These are phyloP conservation scores for Leccinum obscurum DNA, from an alignment of 768 basidiomycete genomes.

Conservation along the genomic window DNA sequence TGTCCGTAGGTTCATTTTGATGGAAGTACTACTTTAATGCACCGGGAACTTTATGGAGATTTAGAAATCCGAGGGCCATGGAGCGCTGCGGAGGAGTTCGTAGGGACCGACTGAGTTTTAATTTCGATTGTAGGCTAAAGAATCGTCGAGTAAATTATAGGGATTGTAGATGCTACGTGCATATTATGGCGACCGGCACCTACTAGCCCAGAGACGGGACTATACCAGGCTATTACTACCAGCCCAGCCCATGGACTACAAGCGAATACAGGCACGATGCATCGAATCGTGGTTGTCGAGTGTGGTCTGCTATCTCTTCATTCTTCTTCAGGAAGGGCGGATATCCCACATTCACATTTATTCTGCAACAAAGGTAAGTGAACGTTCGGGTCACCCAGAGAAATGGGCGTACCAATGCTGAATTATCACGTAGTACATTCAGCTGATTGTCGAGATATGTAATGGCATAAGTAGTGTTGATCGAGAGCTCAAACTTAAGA, in stretches of 20 bases:
- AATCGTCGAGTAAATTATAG: background rate
- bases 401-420: too few species aligned
- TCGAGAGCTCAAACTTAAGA: background rate
- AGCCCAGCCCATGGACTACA: background rate
- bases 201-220: background rate
- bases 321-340: background rate
- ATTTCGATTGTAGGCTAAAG: background rate
- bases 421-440: too few species aligned
- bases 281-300: background rate
- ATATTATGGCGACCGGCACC: background rate
- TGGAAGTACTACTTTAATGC: background rate
- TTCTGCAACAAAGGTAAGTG: background rate
- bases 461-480: background rate
- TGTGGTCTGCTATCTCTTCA: background rate
- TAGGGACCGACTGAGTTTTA: too few species aligned
- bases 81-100: too few species aligned
- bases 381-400: background rate
- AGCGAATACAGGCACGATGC: background rate
- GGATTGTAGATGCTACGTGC: background rate
- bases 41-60: too few species aligned
- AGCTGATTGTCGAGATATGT: background rate
- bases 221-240: background rate
- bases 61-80: too few species aligned
- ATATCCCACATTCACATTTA: background rate
- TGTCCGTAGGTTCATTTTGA: background rate